Evolutionary conservation across 164 flowering plant species (phyloP).

Genomic region (Vitis amurensis): DNA sequence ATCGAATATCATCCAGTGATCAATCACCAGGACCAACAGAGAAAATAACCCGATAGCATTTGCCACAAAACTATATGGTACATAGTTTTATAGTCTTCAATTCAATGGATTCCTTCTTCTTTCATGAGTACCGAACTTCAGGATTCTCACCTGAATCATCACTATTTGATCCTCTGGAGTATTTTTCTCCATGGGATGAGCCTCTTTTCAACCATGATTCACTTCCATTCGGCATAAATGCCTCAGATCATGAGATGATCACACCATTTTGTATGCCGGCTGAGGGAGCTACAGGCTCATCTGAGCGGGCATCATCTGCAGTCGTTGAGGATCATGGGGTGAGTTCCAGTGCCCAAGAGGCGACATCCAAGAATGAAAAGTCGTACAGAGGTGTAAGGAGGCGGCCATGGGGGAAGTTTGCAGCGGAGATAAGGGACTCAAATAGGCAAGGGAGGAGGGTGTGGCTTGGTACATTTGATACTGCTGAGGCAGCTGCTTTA

Average conservation of each 20-base stretch:
- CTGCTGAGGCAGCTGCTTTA: slow-evolving; percentile 65
- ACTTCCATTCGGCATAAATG: slow-evolving; percentile 33
- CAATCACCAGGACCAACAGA: too few relatives aligned
- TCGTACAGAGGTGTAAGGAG: slow-evolving; percentile 57
- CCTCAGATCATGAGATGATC: slow-evolving; percentile 32
- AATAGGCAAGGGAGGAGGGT: slow-evolving; percentile 58
- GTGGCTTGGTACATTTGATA: slow-evolving; percentile 75
- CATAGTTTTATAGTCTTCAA: too few relatives aligned
- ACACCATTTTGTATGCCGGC: slow-evolving; percentile 19
- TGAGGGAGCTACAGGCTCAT: slow-evolving; percentile 6
- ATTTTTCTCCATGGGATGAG: slow-evolving; percentile 19
- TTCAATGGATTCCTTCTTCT: slow-evolving; percentile 18
- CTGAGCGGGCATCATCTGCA: slow-evolving; percentile 7
- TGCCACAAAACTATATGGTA: too few relatives aligned
- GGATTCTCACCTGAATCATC: slow-evolving; percentile 21
- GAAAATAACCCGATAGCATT: too few relatives aligned
- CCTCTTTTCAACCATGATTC: slow-evolving; percentile 10
- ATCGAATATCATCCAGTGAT: background rate
- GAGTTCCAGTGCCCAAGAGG: slow-evolving; percentile 2
- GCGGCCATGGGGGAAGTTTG: slow-evolving; percentile 65
- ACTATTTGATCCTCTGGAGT: slow-evolving; percentile 12
- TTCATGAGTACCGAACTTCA: background rate
- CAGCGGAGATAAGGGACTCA: slow-evolving; percentile 68
- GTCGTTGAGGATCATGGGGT: slow-evolving; percentile 24
- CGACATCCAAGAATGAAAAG: slow-evolving; percentile 13